Evolutionary conservation across 805 yeast genomes (phyloP).

Genomic region (Wickerhamiella cacticola): DNA sequence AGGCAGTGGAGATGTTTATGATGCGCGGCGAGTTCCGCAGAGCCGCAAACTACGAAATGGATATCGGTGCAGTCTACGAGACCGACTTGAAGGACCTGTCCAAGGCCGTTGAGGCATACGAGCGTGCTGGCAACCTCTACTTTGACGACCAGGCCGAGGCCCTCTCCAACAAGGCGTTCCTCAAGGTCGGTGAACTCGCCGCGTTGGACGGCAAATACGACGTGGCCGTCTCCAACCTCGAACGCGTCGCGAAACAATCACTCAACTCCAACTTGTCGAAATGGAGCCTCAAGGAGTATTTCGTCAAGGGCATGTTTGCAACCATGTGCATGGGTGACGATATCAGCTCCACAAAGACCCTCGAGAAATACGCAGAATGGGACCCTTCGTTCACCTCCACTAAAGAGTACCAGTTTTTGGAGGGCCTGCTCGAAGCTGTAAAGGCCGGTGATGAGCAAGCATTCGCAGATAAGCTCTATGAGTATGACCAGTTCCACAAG

Average conservation of each 20-base stretch:
- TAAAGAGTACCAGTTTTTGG: slow-evolving; percentile 60
- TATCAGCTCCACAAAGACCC: slow-evolving; percentile 70
- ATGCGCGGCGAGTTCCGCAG: slow-evolving; percentile 89
- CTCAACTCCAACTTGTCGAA: slow-evolving; percentile 61
- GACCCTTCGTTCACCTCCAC: slow-evolving; percentile 56
- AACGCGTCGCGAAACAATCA: slow-evolving; percentile 63
- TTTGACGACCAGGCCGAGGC: slow-evolving; percentile 89
- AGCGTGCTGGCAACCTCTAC: slow-evolving; percentile 94
- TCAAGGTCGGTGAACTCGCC: slow-evolving; percentile 80
- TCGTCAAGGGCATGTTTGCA: slow-evolving; percentile 70
- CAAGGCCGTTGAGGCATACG: slow-evolving; percentile 66
- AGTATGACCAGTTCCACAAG: slow-evolving; percentile 76
- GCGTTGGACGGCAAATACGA: slow-evolving; percentile 65
- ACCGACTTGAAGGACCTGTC: slow-evolving; percentile 51
- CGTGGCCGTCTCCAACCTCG: slow-evolving; percentile 66
- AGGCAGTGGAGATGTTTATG: slow-evolving; percentile 75
- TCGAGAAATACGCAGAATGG: slow-evolving; percentile 51
- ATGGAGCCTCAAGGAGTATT: slow-evolving; percentile 91
- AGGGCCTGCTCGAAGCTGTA: slow-evolving; percentile 59
- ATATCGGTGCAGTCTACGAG: slow-evolving; percentile 79
- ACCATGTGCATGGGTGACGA: slow-evolving; percentile 70
- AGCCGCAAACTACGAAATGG: slow-evolving; percentile 89
- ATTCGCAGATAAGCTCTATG: slow-evolving; percentile 61
- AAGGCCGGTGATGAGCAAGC: slow-evolving; percentile 68
- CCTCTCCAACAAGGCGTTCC: slow-evolving; percentile 70